phyloP scores from a whole-genome alignment of 2,329 filamentous ascomycete species.

The Fusarium coicis region DNA sequence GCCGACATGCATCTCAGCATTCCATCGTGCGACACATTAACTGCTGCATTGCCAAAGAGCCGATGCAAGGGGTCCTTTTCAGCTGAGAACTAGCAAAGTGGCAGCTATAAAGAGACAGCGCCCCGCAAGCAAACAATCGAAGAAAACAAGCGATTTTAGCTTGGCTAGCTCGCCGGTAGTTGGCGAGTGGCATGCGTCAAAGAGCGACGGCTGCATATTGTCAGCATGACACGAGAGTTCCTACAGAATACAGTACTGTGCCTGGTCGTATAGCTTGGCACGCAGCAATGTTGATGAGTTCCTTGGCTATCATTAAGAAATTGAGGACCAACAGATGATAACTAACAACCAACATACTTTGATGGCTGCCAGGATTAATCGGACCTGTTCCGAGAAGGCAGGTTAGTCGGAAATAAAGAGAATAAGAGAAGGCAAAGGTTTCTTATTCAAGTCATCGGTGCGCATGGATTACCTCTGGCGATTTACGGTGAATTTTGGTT shows the following conservation, averaged over 20 bases:
- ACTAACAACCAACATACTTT: constrained; percentile 22
- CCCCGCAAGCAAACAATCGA: background rate
- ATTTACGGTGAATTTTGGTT: background rate
- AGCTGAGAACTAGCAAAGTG: constrained; percentile 11
- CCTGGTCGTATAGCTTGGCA: constrained; percentile 17
- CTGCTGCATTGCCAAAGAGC: background rate
- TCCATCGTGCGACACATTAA: background rate
- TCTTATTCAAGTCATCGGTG: constrained; percentile 3
- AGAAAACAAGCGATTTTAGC: background rate
- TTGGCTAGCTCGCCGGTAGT: constrained; percentile 5
- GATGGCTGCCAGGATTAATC: constrained; percentile 21
- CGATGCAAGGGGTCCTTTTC: constrained; percentile 14
- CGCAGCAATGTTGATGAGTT: background rate
- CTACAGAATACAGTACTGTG: background rate
- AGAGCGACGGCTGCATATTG: background rate
- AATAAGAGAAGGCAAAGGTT: background rate
- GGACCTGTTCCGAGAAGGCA: constrained; percentile 20
- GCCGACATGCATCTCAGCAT: background rate
- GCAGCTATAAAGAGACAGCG: background rate
- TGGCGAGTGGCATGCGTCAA: background rate
- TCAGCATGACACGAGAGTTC: constrained; percentile 12
- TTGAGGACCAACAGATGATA: constrained; percentile 14
- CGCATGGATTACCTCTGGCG: background rate
- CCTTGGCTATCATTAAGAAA: background rate
- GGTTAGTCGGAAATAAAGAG: constrained; percentile 21